Percentiles rank a stretch among this genome's conserved stretches.
Conservation (phyloP, 129 eudicot species). For the Artemisia tridentata region DNA sequence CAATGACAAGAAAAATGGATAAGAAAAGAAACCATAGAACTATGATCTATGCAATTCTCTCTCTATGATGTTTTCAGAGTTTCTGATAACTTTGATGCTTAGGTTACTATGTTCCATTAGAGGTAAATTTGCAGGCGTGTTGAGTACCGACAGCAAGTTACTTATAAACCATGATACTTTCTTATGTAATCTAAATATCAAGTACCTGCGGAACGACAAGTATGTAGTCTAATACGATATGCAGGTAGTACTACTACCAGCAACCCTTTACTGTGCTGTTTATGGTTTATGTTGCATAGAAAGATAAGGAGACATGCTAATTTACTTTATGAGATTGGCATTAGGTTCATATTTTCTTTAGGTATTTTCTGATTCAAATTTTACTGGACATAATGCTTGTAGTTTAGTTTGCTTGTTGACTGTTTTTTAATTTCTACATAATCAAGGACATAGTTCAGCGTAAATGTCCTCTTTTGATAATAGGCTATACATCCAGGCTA, state of each 20-base stretch:
- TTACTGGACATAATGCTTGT: background rate
- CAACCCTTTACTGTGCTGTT: too few species aligned
- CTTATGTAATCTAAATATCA: background rate
- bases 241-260: constrained; percentile 7
- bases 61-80: background rate
- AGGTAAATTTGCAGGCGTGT: background rate
- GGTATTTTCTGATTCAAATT: background rate
- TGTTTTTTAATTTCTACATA: constrained; percentile 24
- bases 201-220: background rate
- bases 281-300: too few species aligned
- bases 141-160: constrained; percentile 2
- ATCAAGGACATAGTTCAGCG: constrained; percentile 33
- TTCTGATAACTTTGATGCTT: background rate
- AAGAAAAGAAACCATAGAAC: too few species aligned
- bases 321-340: too few species aligned
- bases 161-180: background rate
- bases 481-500: constrained; percentile 99
- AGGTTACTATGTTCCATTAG: constrained; percentile 1
- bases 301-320: too few species aligned
- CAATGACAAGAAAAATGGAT: too few species aligned
- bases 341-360: constrained; percentile 12
- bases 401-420: constrained; percentile 19
- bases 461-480: constrained; percentile 48
- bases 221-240: background rate
- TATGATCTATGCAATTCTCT: background rate